Conservation (phyloP, 2,329 filamentous ascomycete genomes). For the Xylariaceae sp. region DNA sequence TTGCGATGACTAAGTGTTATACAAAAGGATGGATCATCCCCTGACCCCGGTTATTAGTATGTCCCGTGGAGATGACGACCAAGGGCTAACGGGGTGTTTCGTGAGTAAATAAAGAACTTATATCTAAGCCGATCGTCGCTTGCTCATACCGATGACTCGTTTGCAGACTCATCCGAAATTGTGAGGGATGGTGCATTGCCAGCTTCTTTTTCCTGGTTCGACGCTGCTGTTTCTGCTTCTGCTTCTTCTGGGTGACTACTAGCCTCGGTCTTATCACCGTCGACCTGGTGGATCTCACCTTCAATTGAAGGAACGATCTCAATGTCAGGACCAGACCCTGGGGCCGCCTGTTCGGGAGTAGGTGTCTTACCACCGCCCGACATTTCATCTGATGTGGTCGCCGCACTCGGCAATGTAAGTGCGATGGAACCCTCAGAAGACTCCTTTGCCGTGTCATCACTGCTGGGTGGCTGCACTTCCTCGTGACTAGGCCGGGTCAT, state of each 20-base stretch:
- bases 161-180: constrained; percentile 32
- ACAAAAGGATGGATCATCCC: constrained; percentile 20
- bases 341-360: neutral
- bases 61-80: constrained; percentile 11
- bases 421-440: constrained; percentile 7
- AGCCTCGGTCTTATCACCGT: constrained; percentile 10
- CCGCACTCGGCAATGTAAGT: constrained; percentile 14
- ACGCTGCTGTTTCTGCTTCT: constrained; percentile 16
- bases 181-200: constrained; percentile 34
- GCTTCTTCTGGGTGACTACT: constrained; percentile 19
- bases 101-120: constrained; percentile 10
- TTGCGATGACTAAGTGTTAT: constrained; percentile 25
- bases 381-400: constrained; percentile 6
- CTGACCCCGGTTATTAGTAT: constrained; percentile 12
- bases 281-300: constrained; percentile 12
- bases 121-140: neutral
- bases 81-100: constrained; percentile 18
- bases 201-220: constrained; percentile 27
- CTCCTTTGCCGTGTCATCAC: constrained; percentile 12
- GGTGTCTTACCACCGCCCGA: constrained; percentile 7
- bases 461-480: constrained; percentile 10
- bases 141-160: constrained; percentile 15
- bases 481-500: constrained; percentile 36
- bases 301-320: constrained; percentile 1
- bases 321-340: neutral